phyloP scores from a whole-genome alignment of 169 alveolate species.

The Hammondia hammondi region DNA sequence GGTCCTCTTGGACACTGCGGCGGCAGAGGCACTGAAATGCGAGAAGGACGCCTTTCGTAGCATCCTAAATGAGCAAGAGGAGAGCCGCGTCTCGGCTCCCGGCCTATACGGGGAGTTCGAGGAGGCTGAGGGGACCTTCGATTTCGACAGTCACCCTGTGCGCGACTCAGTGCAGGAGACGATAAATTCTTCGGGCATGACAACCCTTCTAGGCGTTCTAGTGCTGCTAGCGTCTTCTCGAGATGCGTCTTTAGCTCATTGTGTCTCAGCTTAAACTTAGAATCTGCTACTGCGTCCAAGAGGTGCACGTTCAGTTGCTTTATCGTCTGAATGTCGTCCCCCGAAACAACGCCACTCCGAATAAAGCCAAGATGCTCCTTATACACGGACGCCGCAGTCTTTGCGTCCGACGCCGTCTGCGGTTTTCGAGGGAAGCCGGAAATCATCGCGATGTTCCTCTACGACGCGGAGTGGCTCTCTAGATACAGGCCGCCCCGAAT shows the following conservation, averaged over 20 bases:
- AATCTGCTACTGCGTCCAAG: slow-evolving; percentile 3
- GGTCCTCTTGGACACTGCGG: not conserved
- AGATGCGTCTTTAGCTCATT: slow-evolving; percentile 27
- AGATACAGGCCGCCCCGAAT: no score
- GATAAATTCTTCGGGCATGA: not conserved
- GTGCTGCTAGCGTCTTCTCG: slow-evolving; percentile 16
- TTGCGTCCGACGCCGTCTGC: not conserved
- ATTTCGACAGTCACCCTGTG: not conserved
- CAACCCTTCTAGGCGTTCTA: not conserved
- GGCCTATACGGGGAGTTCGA: not conserved
- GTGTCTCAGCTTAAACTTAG: slow-evolving; percentile 17
- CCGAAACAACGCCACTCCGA: not conserved
- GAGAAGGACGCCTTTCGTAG: not conserved
- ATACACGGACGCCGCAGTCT: slow-evolving; percentile 7
- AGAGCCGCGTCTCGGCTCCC: not conserved
- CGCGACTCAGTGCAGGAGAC: not conserved
- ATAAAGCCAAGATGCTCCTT: slow-evolving; percentile 19
- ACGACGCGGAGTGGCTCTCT: no score
- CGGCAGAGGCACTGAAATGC: not conserved
- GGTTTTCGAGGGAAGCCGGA: not conserved
- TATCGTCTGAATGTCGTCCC: slow-evolving; percentile 3
- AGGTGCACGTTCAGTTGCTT: slow-evolving; percentile 18
- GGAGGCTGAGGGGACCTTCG: not conserved
- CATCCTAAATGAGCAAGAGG: not conserved
- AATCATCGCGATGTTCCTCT: not conserved